A percentile compares a stretch with the other conserved stretches of the same genome.
Conservation (phyloP, 2,329 filamentous ascomycete genomes). For the Fusarium buharicum region DNA sequence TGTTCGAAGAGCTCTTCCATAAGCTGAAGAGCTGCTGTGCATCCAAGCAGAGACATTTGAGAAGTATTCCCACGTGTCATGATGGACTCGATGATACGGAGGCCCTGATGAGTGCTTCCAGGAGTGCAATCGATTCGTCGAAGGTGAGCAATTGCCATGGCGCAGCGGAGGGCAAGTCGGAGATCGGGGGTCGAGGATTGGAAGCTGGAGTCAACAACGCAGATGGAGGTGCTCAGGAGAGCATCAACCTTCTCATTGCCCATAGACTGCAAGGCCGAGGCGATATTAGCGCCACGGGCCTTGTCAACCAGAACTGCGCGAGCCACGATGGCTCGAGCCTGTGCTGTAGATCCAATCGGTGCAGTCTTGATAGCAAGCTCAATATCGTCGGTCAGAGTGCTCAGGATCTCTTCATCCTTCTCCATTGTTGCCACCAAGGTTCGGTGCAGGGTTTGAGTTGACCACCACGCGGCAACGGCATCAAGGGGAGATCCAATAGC, state of each 20-base stretch:
- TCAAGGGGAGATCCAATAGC: conserved; percentile 89
- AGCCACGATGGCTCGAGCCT: conserved; percentile 68
- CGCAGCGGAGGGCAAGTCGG: conserved; percentile 67
- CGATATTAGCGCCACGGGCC: conserved; percentile 66
- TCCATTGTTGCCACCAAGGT: conserved; percentile 73
- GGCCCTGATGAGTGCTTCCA: conserved; percentile 53
- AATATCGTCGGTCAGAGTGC: conserved; percentile 58
- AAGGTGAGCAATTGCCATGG: conserved; percentile 69
- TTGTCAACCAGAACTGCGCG: conserved; percentile 66
- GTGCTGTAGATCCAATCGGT: conserved; percentile 80
- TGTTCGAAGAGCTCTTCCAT: conserved; percentile 64
- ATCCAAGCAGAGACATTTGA: conserved; percentile 67
- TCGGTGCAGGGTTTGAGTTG: conserved; percentile 76
- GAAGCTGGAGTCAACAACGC: conserved; percentile 59
- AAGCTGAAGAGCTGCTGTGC: conserved; percentile 67
- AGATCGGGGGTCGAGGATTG: conserved; percentile 61
- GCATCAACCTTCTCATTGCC: conserved; percentile 45
- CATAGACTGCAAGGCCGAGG: conserved; percentile 64
- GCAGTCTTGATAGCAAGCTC: conserved; percentile 77
- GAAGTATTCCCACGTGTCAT: conserved; percentile 54
- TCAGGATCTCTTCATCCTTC: conserved; percentile 53
- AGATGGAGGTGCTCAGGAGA: conserved; percentile 44
- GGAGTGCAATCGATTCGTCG: conserved; percentile 54
- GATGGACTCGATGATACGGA: conserved; percentile 62
- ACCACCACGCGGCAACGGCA: conserved; percentile 92